Evolutionary conservation across 768 basidiomycete genomes (phyloP), one percentile per base, ranked within the genome.

Genomic region (Crassisporium funariophilum): DNA sequence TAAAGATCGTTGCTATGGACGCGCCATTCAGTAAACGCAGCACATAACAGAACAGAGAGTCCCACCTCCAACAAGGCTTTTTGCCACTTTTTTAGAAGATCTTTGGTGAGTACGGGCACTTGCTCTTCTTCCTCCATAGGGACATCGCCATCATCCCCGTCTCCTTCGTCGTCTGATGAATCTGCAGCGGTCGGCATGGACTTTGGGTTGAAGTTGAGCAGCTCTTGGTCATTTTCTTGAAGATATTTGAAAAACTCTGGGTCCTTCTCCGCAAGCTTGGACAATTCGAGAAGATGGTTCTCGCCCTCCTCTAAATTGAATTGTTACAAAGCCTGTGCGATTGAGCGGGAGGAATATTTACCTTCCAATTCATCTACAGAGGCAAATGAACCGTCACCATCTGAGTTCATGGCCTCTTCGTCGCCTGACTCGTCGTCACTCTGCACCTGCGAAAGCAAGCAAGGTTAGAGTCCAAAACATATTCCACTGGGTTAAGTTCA

Each of bases 171-270:
- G 2, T 75, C 79, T 8, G 71, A 77, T 1, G 68, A 75, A 4
- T 68, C n/a, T n/a, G n/a, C 75, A 16, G 67, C 69, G 2, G 61
- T 73, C 1, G 65, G 67, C 1, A 64, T 66, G 17, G 59, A 67
- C 43, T 74, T 57, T 0, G 77, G 70, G 31, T 82, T 73, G 61
- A 98, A 98, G 4, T 91, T 78, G 2, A 99, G 75, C n/a, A 98
- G 73, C 45, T 93, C 94, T 48, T 76, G 73, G 67, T 99, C 97
- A 61, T 99, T 94, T 68, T 98, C 91, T 71, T 95, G 87, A 2
- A 99, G 76, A 63, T 95, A 99, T 69, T 95, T 92, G 85, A 83
- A 99, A 71, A 98, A 99, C 61, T 97, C 95, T n/a, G 95, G 95
- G 65, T 99, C 95, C 64, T 92, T 93, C 67, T 95, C 88, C 1